Evolutionary conservation across 2,329 filamentous ascomycete species (phyloP), one percentile per base, ranked within the genome.

Genomic region (Thelonectria discophora): DNA sequence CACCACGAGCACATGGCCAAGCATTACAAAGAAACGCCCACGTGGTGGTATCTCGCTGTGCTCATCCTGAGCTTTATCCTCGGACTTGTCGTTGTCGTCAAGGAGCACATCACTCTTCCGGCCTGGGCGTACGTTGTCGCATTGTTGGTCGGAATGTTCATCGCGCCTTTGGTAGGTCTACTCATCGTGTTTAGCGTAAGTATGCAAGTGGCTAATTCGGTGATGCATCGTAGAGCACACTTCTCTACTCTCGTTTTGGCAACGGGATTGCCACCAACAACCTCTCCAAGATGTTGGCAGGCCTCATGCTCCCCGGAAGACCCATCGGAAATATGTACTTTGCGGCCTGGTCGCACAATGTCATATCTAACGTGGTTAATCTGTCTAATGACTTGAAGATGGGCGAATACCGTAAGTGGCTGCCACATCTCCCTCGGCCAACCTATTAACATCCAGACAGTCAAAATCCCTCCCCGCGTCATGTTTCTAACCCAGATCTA

Each of bases 241-340:
- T 87, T 2, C 76, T 86, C 0, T 85, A 80, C 58, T 80, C 82
- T 2, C 77, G 82, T 0, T 86, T 77, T 42, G 85, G 85, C 10
- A 86, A 83, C 47, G 85, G 85, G 12, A 86, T 87, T 34, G 82
- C 83, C 8, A 87, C 84, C 2, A 86, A 86, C 68, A 85, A 86
- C 58, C 60, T 87, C 40, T 86, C 83, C 18, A 86, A 86, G 65
- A 84, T 86, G 83, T 60, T 86, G 49, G 84, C 79, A 0, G 84
- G 84, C 52, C 74, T 85, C 3, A 73, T 83, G 59, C 65, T 85
- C 2, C 84, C 84, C 2, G 81, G 78, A 2, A 79, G 80, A 1
- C 84, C 84, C 0, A 66, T 86, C 5, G 84, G 82, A 2, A 86
- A 86, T 71, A 84, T 86, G 81, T 86, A 86, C 70, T 86, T 86